These are phyloP conservation scores for Paraconiothyrium sp. DNA, from an alignment of 2,329 filamentous ascomycete genomes.

Conservation along the genomic window DNA sequence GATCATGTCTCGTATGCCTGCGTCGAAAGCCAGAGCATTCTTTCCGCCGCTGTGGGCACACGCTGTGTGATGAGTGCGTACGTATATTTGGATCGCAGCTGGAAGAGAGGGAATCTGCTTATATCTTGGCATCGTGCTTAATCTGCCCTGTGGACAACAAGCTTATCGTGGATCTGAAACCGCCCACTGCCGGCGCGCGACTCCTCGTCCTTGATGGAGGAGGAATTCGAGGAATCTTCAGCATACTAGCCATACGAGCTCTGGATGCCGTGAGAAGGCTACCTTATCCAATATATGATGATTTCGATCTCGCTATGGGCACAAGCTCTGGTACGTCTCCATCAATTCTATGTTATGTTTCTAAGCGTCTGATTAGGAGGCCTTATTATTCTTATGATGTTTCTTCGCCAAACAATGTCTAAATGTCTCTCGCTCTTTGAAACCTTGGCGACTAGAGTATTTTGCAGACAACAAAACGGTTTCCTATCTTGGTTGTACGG, in stretches of 20 bases:
- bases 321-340: slow-evolving; percentile 23
- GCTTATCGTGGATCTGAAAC: slow-evolving; percentile 23
- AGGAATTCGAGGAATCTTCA: slow-evolving; percentile 23
- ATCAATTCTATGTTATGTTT: not conserved
- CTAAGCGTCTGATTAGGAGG: slow-evolving; percentile 16
- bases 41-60: not conserved
- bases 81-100: not conserved
- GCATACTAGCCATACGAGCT: slow-evolving; percentile 21
- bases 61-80: not conserved
- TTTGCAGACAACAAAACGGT: slow-evolving; percentile 34
- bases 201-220: slow-evolving; percentile 28
- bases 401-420: slow-evolving; percentile 16
- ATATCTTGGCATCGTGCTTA: not conserved
- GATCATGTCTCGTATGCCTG: not conserved
- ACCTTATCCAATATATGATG: slow-evolving; percentile 27
- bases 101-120: not conserved
- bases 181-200: slow-evolving; percentile 20
- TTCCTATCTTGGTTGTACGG: not conserved
- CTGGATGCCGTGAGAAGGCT: slow-evolving; percentile 22
- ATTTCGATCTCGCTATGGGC: slow-evolving; percentile 27
- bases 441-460: slow-evolving; percentile 20
- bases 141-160: not conserved
- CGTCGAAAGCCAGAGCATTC: not conserved
- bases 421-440: slow-evolving; percentile 24
- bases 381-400: slow-evolving; percentile 29